Conservation (phyloP, 2,329 filamentous ascomycete species). For the Rugonectria rugulosa region DNA sequence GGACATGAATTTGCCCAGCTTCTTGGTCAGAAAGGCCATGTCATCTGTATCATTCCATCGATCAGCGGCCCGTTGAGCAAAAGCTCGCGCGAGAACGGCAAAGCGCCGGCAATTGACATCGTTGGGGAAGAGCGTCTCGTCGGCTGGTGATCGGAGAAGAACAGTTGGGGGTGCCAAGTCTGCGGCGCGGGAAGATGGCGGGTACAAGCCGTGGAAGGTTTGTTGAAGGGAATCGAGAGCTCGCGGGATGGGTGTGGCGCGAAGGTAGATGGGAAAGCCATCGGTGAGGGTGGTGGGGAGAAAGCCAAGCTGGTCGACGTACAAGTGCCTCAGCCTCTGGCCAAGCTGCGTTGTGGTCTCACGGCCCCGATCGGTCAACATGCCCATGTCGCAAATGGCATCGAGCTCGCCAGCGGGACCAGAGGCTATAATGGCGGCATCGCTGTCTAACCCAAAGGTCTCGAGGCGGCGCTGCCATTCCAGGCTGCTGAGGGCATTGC, state of each 20-base stretch:
- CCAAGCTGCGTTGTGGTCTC: slow-evolving; percentile 76
- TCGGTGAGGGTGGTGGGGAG: slow-evolving; percentile 67
- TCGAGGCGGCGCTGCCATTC: slow-evolving; percentile 80
- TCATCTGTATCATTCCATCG: slow-evolving; percentile 80
- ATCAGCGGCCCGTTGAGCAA: slow-evolving; percentile 74
- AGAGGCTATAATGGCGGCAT: slow-evolving; percentile 73
- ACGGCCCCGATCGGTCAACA: slow-evolving; percentile 78
- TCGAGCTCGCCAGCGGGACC: slow-evolving; percentile 77
- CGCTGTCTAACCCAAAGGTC: slow-evolving; percentile 72
- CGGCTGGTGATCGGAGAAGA: slow-evolving; percentile 67
- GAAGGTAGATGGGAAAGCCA: slow-evolving; percentile 72
- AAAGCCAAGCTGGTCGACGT: slow-evolving; percentile 77
- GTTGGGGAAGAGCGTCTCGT: slow-evolving; percentile 85
- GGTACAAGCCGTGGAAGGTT: slow-evolving; percentile 78
- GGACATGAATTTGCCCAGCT: slow-evolving; percentile 88
- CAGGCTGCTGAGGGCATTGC: slow-evolving; percentile 53
- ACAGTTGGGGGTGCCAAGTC: slow-evolving; percentile 70
- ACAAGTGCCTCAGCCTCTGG: slow-evolving; percentile 71
- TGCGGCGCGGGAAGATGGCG: slow-evolving; percentile 53
- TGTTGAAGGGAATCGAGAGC: slow-evolving; percentile 82
- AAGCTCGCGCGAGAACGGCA: slow-evolving; percentile 71
- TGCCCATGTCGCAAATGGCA: slow-evolving; percentile 79
- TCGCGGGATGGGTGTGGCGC: slow-evolving; percentile 76
- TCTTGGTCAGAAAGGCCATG: slow-evolving; percentile 81
- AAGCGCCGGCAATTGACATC: slow-evolving; percentile 78